Evolutionary conservation across 2,329 filamentous ascomycete species (phyloP).

Genomic region (Claviceps maximensis): DNA sequence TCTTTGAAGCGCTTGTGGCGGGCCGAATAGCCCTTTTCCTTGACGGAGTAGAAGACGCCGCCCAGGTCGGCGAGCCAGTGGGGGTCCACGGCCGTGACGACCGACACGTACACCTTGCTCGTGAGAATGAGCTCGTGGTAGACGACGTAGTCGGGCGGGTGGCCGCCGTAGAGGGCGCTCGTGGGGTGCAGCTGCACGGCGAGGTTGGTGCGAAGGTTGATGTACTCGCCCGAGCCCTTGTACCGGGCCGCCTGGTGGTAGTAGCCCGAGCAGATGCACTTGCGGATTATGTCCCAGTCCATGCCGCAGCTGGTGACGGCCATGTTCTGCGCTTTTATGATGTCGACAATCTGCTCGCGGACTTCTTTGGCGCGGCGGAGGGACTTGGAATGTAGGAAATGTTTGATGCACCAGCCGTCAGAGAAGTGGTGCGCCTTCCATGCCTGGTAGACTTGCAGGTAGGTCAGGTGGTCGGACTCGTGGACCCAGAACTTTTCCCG

Average conservation of each 20-base stretch:
- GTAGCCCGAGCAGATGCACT: slow-evolving; percentile 95
- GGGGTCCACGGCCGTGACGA: slow-evolving; percentile 88
- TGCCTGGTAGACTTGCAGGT: slow-evolving; percentile 89
- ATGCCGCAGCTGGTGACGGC: slow-evolving; percentile 75
- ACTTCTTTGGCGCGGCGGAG: slow-evolving; percentile 87
- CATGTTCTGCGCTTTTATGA: slow-evolving; percentile 93
- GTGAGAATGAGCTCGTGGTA: slow-evolving; percentile 98
- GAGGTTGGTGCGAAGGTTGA: slow-evolving; percentile 89
- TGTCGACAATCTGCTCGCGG: slow-evolving; percentile 81
- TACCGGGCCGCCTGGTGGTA: slow-evolving; percentile 96
- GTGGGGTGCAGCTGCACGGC: slow-evolving; percentile 92
- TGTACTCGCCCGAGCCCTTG: slow-evolving; percentile 93
- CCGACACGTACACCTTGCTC: slow-evolving; percentile 95
- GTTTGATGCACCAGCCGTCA: slow-evolving; percentile 82
- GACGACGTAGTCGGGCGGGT: slow-evolving; percentile 90
- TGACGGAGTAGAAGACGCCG: slow-evolving; percentile 92
- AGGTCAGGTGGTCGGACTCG: slow-evolving; percentile 90
- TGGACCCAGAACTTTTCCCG: slow-evolving; percentile 98
- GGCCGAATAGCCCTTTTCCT: slow-evolving; percentile 90
- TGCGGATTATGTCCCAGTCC: slow-evolving; percentile 90
- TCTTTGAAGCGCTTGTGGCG: slow-evolving; percentile 79
- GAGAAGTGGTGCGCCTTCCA: slow-evolving; percentile 86
- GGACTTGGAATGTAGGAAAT: slow-evolving; percentile 93
- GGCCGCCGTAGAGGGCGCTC: slow-evolving; percentile 83
- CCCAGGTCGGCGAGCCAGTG: slow-evolving; percentile 95